A percentile compares a stretch with the other conserved stretches of the same genome.
Conservation (phyloP, 2,329 filamentous ascomycete genomes). For the Pseudovirgaria hyperparasitica region DNA sequence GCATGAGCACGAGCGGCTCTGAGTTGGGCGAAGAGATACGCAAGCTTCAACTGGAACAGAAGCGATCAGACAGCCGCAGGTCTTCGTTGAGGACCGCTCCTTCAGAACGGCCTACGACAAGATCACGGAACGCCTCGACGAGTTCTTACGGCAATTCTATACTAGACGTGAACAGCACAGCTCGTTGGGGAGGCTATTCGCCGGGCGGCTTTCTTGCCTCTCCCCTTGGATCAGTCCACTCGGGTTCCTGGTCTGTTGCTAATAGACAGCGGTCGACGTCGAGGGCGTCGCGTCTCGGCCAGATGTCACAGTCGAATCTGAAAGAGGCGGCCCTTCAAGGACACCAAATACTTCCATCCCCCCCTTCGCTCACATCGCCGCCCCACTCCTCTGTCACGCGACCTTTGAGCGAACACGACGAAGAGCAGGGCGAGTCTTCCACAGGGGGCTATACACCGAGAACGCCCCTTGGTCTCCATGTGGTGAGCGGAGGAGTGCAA, state of each 20-base stretch:
- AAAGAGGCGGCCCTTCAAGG: constrained; percentile 10
- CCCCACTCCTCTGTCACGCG: not conserved
- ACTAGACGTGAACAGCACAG: constrained; percentile 53
- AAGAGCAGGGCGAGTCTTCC: too few species aligned
- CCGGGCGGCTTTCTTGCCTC: constrained; percentile 56
- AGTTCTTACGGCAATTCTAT: constrained; percentile 45
- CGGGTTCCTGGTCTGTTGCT: constrained; percentile 30
- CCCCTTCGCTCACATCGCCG: too few species aligned
- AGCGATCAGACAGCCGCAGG: constrained; percentile 53
- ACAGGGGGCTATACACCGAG: too few species aligned
- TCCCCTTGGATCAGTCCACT: constrained; percentile 47
- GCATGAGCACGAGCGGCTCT: constrained; percentile 56
- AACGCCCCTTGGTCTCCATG: too few species aligned
- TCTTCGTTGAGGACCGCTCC: constrained; percentile 46
- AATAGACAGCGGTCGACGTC: constrained; percentile 27
- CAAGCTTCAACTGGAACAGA: constrained; percentile 57
- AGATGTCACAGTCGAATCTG: constrained; percentile 26
- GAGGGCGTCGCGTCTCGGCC: constrained; percentile 27
- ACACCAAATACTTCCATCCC: too few species aligned
- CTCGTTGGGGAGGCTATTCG: constrained; percentile 57
- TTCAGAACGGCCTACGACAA: constrained; percentile 13
- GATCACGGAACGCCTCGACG: constrained; percentile 28
- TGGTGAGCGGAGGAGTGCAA: constrained; percentile 1
- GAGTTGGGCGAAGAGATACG: constrained; percentile 70
- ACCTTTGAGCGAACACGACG: too few species aligned